These are phyloP conservation scores for Herpetospermum pedunculosum DNA, from an alignment of 306 rosid species.

Conservation along the genomic window DNA sequence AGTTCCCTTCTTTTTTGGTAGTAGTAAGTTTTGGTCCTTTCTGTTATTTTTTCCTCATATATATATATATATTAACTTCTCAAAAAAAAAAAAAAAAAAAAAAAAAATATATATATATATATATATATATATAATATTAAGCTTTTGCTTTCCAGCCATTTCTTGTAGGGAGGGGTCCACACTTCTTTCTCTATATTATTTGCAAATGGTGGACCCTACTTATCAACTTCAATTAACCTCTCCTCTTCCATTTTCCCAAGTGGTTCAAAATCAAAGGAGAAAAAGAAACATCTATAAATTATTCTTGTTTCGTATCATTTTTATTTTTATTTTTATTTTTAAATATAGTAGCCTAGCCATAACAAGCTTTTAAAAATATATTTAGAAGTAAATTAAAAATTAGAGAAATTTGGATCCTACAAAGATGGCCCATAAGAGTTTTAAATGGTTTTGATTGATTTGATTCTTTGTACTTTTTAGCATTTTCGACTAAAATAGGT, in stretches of 20 bases:
- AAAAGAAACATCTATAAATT: not conserved
- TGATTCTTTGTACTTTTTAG: not conserved
- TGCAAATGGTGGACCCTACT: constrained; percentile 19
- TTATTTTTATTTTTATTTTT: not conserved
- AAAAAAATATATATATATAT: not conserved
- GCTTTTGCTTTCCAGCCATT: constrained; percentile 39
- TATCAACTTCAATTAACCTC: not conserved
- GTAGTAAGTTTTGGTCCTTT: not conserved
- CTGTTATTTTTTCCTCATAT: not conserved
- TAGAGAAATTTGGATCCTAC: not conserved
- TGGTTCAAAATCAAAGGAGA: not conserved
- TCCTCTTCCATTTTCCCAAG: not conserved
- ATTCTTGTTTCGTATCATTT: not conserved
- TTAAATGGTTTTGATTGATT: not conserved
- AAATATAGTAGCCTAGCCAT: not conserved
- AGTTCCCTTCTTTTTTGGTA: not conserved
- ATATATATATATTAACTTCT: no score
- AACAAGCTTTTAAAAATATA: not conserved
- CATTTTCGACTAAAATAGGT: no score
- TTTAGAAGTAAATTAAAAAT: not conserved
- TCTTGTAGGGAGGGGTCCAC: constrained; percentile 22
- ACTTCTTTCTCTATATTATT: not conserved
- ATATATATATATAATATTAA: not conserved
- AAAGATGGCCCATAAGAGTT: not conserved
- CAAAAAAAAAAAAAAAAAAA: no score